These are phyloP conservation scores for Crataegus laevigata DNA, from an alignment of 306 rosid genomes.

Conservation along the genomic window DNA sequence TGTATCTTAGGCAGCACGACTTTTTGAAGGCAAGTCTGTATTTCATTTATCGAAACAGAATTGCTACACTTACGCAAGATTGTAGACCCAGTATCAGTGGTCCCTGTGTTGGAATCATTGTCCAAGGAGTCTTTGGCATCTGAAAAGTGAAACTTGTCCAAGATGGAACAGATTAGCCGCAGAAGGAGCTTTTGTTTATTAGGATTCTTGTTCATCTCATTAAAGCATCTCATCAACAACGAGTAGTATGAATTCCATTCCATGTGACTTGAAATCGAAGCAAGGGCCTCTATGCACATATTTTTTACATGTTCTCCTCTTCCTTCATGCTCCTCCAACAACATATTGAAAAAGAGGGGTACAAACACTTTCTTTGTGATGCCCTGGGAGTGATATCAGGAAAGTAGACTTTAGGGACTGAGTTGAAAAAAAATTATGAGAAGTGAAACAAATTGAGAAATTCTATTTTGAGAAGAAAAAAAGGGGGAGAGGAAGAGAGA, in stretches of 20 bases:
- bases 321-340: slow-evolving; percentile 61
- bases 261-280: slow-evolving; percentile 70
- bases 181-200: slow-evolving; percentile 61
- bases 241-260: slow-evolving; percentile 81
- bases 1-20: slow-evolving; percentile 74
- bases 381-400: slow-evolving; percentile 39
- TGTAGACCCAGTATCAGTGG: slow-evolving; percentile 20
- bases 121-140: slow-evolving; percentile 26
- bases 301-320: slow-evolving; percentile 67
- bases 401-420: slow-evolving; percentile 21
- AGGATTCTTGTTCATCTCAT: slow-evolving; percentile 41
- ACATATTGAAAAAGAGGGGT: slow-evolving; percentile 77
- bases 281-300: slow-evolving; percentile 81
- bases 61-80: slow-evolving; percentile 7
- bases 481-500: neutral
- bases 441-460: neutral
- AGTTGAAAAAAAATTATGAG: neutral
- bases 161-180: slow-evolving; percentile 68
- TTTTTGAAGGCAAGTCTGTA: slow-evolving; percentile 59
- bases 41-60: slow-evolving; percentile 33
- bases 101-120: slow-evolving; percentile 26
- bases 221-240: slow-evolving; percentile 67
- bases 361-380: slow-evolving; percentile 56
- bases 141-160: slow-evolving; percentile 76
- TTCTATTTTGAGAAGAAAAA: neutral